A percentile compares a stretch with the other conserved stretches of the same genome.
phyloP scores from a whole-genome alignment of 768 basidiomycete genomes.

The Podaxis sp. region DNA sequence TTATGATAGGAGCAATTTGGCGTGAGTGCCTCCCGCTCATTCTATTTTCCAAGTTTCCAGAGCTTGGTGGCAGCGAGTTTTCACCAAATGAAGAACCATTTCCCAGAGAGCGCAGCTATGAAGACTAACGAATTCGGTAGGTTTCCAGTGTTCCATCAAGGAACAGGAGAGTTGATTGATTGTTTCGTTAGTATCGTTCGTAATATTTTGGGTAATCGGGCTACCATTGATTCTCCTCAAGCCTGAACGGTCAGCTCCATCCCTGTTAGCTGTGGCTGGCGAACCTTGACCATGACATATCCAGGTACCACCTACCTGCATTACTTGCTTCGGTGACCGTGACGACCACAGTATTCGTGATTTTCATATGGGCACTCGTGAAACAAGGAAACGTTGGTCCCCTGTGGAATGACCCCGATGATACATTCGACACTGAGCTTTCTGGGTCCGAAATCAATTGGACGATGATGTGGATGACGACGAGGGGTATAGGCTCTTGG shows the following conservation, averaged over 20 bases:
- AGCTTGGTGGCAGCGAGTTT: slow-evolving; percentile 1
- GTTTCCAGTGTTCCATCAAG: neutral
- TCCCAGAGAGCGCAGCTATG: slow-evolving; percentile 1
- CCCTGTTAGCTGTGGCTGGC: neutral
- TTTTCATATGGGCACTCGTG: slow-evolving; percentile 29
- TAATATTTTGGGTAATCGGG: slow-evolving; percentile 3
- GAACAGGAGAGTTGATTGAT: neutral
- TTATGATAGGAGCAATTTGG: slow-evolving; percentile 12
- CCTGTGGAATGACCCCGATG: slow-evolving; percentile 28
- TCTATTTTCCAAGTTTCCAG: neutral
- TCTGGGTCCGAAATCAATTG: slow-evolving; percentile 26
- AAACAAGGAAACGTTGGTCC: slow-evolving; percentile 32
- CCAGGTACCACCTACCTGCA: slow-evolving; percentile 20
- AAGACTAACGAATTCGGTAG: slow-evolving; percentile 4
- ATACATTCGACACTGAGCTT: slow-evolving; percentile 24
- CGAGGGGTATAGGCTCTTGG: slow-evolving; percentile 32
- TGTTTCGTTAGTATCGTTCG: neutral
- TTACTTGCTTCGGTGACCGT: slow-evolving; percentile 27
- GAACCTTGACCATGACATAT: neutral
- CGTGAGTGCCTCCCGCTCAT: neutral
- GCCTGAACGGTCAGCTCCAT: neutral
- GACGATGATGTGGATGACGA: slow-evolving; percentile 31
- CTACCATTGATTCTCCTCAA: slow-evolving; percentile 1
- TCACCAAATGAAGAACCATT: slow-evolving; percentile 7
- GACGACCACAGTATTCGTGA: slow-evolving; percentile 25